Base-by-base conservation (phyloP, 495 filamentous ascomycete species). In the Penicillium herquei region DNA sequence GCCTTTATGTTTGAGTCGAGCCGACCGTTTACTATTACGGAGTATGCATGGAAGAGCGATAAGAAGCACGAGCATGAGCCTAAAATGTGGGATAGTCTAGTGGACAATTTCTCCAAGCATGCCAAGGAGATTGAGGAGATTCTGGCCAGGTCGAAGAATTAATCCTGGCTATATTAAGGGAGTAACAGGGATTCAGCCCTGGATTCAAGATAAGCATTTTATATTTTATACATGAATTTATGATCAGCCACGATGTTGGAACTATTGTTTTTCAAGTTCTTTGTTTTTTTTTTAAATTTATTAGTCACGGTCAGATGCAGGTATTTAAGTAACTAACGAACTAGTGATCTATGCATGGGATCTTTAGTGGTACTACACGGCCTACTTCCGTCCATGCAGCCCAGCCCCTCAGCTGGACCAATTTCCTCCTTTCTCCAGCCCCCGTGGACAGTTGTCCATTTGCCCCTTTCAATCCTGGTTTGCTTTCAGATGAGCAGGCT, bases 1-100 rank as follows among this genome's bases (percentile, higher is more conserved):
- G 79, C 78, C 6, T 77, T 79, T 57, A 92, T 92, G 80, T 82
- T 84, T 53, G 82, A 85, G 67, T 80, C 73, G 39, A 69, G 67
- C 17, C 64, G 77, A 9, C 72, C 74, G 2, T 81, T 80, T 58
- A 80, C 77, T 0, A 78, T 81, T 42, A 78, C 78, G 0, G 78
- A 81, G 11, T 83, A 70, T 60, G 78, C 78, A 12, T 80, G 74
- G 76, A 79, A 71, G 18, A 78, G 75, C 41, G 61, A 70, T n/a
- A 78, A 82, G 71, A 74, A 69, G 63, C 78, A 81, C 58, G 79
- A 83, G 60, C 79, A 83, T 64, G 78, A 81, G 59, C 78, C 78
- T 2, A 76, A 73, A 63, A 81, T 81, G 78, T 82, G 78, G 78
- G 79, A 81, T 69, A 73, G 64, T 52, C 58, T 81, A 12, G 79